A percentile compares a stretch with the other conserved stretches of the same genome.
These are phyloP conservation scores for Aureobasidium sp. DNA, from an alignment of 2,329 filamentous ascomycete species.

Conservation along the genomic window DNA sequence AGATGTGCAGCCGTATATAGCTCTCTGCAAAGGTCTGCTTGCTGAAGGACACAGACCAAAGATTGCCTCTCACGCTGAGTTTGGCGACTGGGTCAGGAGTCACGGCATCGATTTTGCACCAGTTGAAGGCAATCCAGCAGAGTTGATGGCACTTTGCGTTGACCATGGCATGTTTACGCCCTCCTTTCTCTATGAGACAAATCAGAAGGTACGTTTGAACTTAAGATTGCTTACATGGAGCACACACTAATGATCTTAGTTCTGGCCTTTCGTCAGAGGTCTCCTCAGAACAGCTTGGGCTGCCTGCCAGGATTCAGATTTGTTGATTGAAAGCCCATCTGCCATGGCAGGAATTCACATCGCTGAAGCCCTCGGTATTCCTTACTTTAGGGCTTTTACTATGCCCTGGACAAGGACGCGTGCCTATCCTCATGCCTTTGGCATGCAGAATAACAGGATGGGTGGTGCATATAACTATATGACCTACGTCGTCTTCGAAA, in stretches of 20 bases:
- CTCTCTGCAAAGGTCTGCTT: constrained; percentile 81
- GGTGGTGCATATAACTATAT: constrained; percentile 93
- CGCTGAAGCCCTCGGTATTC: constrained; percentile 83
- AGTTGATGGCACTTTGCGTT: constrained; percentile 92
- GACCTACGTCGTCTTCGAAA: constrained; percentile 94
- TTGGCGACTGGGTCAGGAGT: constrained; percentile 79
- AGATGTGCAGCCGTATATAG: constrained; percentile 96
- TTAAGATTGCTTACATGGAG: neutral
- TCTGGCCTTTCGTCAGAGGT: constrained; percentile 91
- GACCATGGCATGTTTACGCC: constrained; percentile 96
- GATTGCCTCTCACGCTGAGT: constrained; percentile 90
- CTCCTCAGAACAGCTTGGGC: constrained; percentile 73
- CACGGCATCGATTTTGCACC: constrained; percentile 89
- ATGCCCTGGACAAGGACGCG: constrained; percentile 98
- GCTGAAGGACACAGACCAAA: constrained; percentile 78
- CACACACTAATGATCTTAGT: constrained; percentile 32
- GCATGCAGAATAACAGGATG: constrained; percentile 87
- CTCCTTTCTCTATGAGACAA: constrained; percentile 82
- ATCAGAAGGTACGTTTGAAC: constrained; percentile 47
- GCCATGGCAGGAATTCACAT: constrained; percentile 98
- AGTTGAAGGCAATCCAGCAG: constrained; percentile 83
- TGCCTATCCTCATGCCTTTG: constrained; percentile 93
- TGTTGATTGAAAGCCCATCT: constrained; percentile 90
- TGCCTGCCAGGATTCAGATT: constrained; percentile 78
- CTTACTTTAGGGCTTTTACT: constrained; percentile 94